Base-by-base conservation (phyloP, 257 asterid species). In the Primulina huaijiensis region DNA sequence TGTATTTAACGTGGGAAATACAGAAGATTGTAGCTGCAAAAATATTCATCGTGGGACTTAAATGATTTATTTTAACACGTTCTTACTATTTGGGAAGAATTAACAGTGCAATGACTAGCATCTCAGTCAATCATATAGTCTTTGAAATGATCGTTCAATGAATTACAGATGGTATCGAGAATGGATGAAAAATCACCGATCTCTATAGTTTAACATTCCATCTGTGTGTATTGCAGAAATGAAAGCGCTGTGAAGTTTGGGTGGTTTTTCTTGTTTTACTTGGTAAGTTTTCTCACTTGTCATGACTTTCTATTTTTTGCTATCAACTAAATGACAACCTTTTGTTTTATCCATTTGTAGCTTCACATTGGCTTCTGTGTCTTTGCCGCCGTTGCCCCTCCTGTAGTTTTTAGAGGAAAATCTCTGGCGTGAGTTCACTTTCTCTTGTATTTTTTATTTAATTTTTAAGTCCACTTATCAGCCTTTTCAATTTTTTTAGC, bases 341-440 rank as follows among this genome's bases (percentile, higher is more conserved):
- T 14, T 64, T 57, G 19, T 34, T 16, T 31, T 43, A 19, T 27
- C 71, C 65, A 66, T 23, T 14, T 79, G 57, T 78, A 84, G 89
- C 86, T 84, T 79, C 89, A 84, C 65, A 71, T 84, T 71, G 79
- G 60, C 71, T 84, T 84, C 67, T 77, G 80, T 71, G 69, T 84
- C 70, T 84, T 84, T 75, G 78, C 89, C 57, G 89, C 89, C 1
- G 86, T 84, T 79, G 89, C 89, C 73, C 89, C 89, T 55, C 89
- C 89, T 19, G 40, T 84, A 21, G 85, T 81, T 65, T 84, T 84
- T 80, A 79, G 71, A 75, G 89, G 89, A 71, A 84, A 84, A 82
- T 82, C 89, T 70, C 76, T 84, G 25, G 65, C 89, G 89, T 84
- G 71, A 81, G 83, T 71, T 72, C 56, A 2, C 69, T 67, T 14